These are phyloP conservation scores for Alisma plantagoaquatica DNA, from an alignment of 106 monocot species.

Conservation along the genomic window DNA sequence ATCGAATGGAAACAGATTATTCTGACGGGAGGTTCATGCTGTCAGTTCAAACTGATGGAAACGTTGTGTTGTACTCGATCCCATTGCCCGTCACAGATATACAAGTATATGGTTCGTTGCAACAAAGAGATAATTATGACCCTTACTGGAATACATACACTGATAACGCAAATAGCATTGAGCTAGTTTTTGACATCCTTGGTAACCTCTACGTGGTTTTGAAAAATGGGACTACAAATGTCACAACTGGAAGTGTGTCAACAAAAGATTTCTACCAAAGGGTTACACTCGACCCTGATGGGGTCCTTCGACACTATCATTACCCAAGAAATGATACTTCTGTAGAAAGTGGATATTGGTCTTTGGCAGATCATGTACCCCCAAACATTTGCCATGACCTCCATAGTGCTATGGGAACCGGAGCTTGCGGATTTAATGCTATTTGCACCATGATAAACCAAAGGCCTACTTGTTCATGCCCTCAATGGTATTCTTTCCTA, in stretches of 20 bases:
- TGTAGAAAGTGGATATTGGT: too few species aligned
- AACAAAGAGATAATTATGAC: too few species aligned
- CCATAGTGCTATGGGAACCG: not conserved
- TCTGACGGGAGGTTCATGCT: too few species aligned
- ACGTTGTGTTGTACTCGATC: not conserved
- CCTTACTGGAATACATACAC: conserved; percentile 10
- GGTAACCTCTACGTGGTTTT: not conserved
- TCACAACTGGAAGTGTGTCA: not conserved
- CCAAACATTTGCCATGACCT: too few species aligned
- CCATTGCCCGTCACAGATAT: not conserved
- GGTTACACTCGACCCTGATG: not conserved
- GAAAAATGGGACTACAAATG: not conserved
- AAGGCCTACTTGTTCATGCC: not conserved
- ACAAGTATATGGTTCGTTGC: too few species aligned
- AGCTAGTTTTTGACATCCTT: not conserved
- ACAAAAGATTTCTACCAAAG: not conserved
- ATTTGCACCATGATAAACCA: not conserved
- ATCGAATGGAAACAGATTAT: not conserved
- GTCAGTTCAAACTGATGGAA: too few species aligned
- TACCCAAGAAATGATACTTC: not conserved
- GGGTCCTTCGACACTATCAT: not conserved
- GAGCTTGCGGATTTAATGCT: not conserved
- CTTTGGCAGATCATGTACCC: too few species aligned
- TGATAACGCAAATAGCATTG: too few species aligned
- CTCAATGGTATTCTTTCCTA: not conserved